phyloP scores from a whole-genome alignment of 306 rosid species.

The Citrullus amarus region DNA sequence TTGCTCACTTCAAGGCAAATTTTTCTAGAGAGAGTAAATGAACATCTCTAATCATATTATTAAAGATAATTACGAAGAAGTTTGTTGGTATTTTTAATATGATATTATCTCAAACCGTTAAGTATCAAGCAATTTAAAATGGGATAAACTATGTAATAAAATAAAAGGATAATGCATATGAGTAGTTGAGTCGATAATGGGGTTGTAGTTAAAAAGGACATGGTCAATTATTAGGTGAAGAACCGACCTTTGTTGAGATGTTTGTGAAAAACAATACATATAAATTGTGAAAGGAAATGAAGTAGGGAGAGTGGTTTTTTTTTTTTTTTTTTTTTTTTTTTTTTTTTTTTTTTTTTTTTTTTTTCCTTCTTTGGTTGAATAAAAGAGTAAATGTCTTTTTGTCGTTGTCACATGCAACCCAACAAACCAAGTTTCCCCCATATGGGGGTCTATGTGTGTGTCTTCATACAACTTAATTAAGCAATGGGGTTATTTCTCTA shows the following conservation, averaged over 20 bases:
- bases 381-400: not conserved
- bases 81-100: no score
- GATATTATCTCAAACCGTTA: no score
- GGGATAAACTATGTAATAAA: not conserved
- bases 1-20: no score
- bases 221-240: constrained; percentile 3
- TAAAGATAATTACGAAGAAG: no score
- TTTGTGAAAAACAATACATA: not conserved
- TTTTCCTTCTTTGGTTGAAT: no score
- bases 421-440: constrained; percentile 22
- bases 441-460: constrained; percentile 12
- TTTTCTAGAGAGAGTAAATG: no score
- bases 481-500: constrained; percentile 1
- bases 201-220: not conserved
- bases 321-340: no score
- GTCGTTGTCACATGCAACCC: constrained; percentile 35
- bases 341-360: no score
- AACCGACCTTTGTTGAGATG: not conserved
- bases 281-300: not conserved
- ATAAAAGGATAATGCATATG: not conserved
- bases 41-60: no score
- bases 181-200: not conserved
- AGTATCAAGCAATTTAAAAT: no score
- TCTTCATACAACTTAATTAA: constrained; percentile 5
- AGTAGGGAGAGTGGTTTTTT: no score